Evolutionary conservation across 2,329 filamentous ascomycete genomes (phyloP).

Genomic region (Colletotrichum sublineola): DNA sequence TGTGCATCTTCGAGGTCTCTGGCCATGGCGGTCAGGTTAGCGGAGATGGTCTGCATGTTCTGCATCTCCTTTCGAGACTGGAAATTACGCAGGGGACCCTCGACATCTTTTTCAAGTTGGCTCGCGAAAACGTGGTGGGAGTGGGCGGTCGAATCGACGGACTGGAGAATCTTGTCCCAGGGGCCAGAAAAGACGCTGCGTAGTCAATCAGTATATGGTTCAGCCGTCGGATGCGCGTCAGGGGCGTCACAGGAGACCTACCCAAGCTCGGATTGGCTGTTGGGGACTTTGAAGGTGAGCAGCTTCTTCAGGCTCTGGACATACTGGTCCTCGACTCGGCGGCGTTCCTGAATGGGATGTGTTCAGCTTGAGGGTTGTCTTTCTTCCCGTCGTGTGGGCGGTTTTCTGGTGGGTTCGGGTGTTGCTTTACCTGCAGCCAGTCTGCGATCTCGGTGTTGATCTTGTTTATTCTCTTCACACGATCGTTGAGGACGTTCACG

Average conservation of each 20-base stretch:
- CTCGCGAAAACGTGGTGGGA: constrained; percentile 86
- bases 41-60: constrained; percentile 83
- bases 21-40: constrained; percentile 83
- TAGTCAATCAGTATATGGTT: constrained; percentile 23
- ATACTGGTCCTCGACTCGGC: constrained; percentile 92
- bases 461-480: constrained; percentile 86
- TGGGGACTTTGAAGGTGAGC: constrained; percentile 78
- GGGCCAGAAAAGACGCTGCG: constrained; percentile 87
- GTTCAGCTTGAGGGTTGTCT: constrained; percentile 32
- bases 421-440: constrained; percentile 85
- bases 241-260: constrained; percentile 61
- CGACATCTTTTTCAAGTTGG: constrained; percentile 90
- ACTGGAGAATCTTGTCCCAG: constrained; percentile 88
- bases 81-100: constrained; percentile 84
- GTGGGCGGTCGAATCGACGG: constrained; percentile 83
- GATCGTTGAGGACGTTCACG: constrained; percentile 84
- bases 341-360: constrained; percentile 78
- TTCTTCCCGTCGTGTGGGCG: constrained; percentile 18
- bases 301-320: constrained; percentile 86
- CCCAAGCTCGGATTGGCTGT: constrained; percentile 87
- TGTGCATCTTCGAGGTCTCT: constrained; percentile 88
- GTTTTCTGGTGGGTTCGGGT: constrained; percentile 5
- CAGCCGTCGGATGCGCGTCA: neutral
- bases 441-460: constrained; percentile 94
- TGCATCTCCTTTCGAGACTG: constrained; percentile 80